A percentile compares a stretch with the other conserved stretches of the same genome.
phyloP scores from a whole-genome alignment of 1,284 basidiomycete species.

The Trametes hirsuta region DNA sequence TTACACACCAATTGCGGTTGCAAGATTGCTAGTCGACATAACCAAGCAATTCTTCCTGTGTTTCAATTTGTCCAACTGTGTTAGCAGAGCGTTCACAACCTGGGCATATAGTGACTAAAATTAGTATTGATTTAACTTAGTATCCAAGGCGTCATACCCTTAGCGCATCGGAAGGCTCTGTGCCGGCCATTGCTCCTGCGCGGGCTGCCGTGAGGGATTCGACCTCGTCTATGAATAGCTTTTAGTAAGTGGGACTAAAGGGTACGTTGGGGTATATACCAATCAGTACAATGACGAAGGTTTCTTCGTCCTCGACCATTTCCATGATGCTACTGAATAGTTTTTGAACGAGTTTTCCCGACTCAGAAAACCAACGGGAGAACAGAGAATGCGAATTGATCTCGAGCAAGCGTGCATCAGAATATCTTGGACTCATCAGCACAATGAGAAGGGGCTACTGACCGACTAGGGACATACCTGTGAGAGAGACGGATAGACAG shows the following conservation, averaged over 20 bases:
- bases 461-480: slow-evolving; percentile 49
- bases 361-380: slow-evolving; percentile 98
- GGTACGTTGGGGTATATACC: slow-evolving; percentile 47
- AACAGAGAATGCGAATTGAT: slow-evolving; percentile 98
- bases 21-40: slow-evolving; percentile 96
- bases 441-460: not conserved
- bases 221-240: slow-evolving; percentile 77
- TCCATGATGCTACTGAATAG: slow-evolving; percentile 90
- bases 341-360: slow-evolving; percentile 95
- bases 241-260: slow-evolving; percentile 3
- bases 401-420: slow-evolving; percentile 87
- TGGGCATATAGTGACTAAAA: slow-evolving; percentile 34
- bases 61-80: slow-evolving; percentile 95
- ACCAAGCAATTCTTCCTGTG: slow-evolving; percentile 92
- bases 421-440: slow-evolving; percentile 59
- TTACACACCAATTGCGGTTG: slow-evolving; percentile 85
- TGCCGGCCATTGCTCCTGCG: slow-evolving; percentile 91
- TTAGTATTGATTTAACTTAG: not conserved
- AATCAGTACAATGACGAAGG: slow-evolving; percentile 94
- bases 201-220: slow-evolving; percentile 94
- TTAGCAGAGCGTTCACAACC: slow-evolving; percentile 98
- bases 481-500: slow-evolving; percentile 88
- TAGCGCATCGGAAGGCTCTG: slow-evolving; percentile 95
- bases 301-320: slow-evolving; percentile 86
- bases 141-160: slow-evolving; percentile 53